Percentiles rank a stretch among this genome's conserved stretches.
Conservation (phyloP, 805 yeast genomes). For the Metschnikowia sp. region DNA sequence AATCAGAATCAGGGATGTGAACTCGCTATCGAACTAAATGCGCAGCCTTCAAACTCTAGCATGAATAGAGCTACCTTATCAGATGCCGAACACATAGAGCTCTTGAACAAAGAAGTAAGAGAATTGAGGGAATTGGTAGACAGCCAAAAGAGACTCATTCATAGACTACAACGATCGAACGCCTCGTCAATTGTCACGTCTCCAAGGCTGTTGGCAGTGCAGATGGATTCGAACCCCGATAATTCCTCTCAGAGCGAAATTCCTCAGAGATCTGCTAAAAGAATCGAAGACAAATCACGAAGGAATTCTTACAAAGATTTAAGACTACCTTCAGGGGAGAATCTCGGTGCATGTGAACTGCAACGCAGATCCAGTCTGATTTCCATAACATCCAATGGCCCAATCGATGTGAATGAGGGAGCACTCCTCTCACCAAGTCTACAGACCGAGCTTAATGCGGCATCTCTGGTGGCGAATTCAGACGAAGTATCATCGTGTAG, state of each 20-base stretch:
- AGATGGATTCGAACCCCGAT: no score
- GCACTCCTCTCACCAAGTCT: conserved; percentile 10
- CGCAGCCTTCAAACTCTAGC: conserved; percentile 33
- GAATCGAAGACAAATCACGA: conserved; percentile 7
- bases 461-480: neutral
- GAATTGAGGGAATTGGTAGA: neutral
- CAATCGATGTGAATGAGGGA: conserved; percentile 10
- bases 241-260: conserved; percentile 9
- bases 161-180: neutral
- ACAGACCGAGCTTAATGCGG: conserved; percentile 9
- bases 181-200: neutral
- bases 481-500: neutral
- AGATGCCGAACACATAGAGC: conserved; percentile 33
- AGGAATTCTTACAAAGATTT: neutral
- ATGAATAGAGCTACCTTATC: conserved; percentile 31
- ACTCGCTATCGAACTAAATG: neutral
- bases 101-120: conserved; percentile 13
- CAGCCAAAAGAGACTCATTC: neutral
- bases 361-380: conserved; percentile 7
- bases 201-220: no score
- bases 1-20: neutral
- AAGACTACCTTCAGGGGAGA: no score
- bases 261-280: conserved; percentile 28
- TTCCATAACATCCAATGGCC: conserved; percentile 14
- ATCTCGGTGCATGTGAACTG: neutral